Evolutionary conservation across 257 asterid genomes (phyloP), one percentile per base, ranked within the genome.

Genomic region (Solanum lycopersicoides): DNA sequence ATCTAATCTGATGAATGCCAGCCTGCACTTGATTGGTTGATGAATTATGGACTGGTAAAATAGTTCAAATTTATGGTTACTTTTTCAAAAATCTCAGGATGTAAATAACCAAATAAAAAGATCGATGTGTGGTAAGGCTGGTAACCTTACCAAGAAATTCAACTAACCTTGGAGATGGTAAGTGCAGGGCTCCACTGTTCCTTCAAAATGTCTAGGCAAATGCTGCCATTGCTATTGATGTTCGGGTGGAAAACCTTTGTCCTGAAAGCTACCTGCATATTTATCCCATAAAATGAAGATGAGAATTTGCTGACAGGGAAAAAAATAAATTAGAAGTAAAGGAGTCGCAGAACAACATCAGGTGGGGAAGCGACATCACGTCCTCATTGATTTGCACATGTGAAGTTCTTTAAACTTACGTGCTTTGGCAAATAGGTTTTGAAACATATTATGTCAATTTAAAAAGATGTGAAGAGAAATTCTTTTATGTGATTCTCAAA

Each of bases 121-220:
- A 30, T 30, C 6, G 1, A 80, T 8, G 42, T 75, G 83, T n/a
- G 83, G 63, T 5, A 5, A 65, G 72, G 72, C 72, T 12, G 72
- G 34, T 47, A 50, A 82, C 45, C 28, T 9, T 50, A 82, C 63
- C 28, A 47, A 32, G 85, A 82, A 50, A 82, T 50, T 47, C 69
- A 50, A 47, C 85, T 28, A 80, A 47, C 85, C 69, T 82, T 50
- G 85, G 85, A 82, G 45, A 82, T 82, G 12, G 85, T 30, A 82
- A 82, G 85, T 50, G 85, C 85, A 53, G 85, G 85, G 45, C 85
- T 82, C 85, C 69, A 82, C 69, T 82, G 85, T 30, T 82, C 69
- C 69, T 47, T 82, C 85, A 82, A 82, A 82, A 82, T 82, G 30
- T 82, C 85, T 12, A 82, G 68, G 69, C 85, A 82, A 30, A 47